These are phyloP conservation scores for Sarocladium kiliense DNA, from an alignment of 2,329 filamentous ascomycete genomes.

Conservation along the genomic window DNA sequence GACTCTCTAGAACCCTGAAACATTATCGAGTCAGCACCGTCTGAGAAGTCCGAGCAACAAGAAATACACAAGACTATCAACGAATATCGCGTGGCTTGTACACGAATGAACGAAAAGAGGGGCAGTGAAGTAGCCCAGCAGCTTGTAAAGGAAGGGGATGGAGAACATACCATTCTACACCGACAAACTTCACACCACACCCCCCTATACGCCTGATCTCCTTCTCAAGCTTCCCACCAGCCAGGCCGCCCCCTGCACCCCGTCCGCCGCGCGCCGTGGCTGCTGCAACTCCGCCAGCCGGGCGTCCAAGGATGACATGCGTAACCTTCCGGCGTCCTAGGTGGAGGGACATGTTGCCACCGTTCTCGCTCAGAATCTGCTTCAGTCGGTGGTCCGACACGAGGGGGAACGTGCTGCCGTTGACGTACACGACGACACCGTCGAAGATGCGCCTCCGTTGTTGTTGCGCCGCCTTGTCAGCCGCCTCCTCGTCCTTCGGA, in stretches of 20 bases:
- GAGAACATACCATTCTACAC: slow-evolving; percentile 65
- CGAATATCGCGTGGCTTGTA: not conserved
- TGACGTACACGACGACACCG: slow-evolving; percentile 74
- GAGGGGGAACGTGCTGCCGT: slow-evolving; percentile 75
- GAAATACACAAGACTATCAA: not conserved
- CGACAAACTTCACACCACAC: slow-evolving; percentile 71
- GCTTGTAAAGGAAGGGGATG: not conserved
- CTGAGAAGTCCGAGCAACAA: not conserved
- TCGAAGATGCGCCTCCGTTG: slow-evolving; percentile 52
- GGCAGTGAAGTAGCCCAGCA: not conserved
- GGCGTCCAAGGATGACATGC: slow-evolving; percentile 74
- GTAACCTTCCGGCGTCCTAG: slow-evolving; percentile 72
- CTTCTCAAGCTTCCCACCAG: slow-evolving; percentile 73
- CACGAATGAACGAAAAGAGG: slow-evolving; percentile 10
- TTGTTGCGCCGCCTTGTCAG: slow-evolving; percentile 17
- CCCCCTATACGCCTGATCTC: slow-evolving; percentile 67
- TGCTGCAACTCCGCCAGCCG: slow-evolving; percentile 34
- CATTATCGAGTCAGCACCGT: not conserved
- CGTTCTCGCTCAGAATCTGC: slow-evolving; percentile 68
- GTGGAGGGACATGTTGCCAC: slow-evolving; percentile 64
- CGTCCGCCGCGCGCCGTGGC: slow-evolving; percentile 54
- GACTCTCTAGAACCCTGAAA: slow-evolving; percentile 72
- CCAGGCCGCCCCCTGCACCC: slow-evolving; percentile 69
- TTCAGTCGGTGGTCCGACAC: slow-evolving; percentile 86
- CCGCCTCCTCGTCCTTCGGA: slow-evolving; percentile 38